Percentiles rank a stretch among this genome's conserved stretches.
phyloP scores from a whole-genome alignment of 2,329 filamentous ascomycete genomes.

The Clarireedia monteithiana region DNA sequence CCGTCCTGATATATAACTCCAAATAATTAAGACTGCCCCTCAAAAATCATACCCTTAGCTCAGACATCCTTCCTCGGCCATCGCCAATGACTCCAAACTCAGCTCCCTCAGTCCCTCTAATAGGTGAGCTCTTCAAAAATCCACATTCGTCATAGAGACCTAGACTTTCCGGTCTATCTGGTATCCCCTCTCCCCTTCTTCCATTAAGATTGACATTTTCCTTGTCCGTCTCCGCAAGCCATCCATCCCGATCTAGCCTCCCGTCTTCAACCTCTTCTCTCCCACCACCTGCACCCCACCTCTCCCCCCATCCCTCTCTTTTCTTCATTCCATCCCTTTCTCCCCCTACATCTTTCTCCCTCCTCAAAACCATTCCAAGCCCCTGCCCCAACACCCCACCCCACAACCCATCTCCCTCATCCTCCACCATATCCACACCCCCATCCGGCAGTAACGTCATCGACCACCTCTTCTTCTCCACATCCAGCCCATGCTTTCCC shows the following conservation, averaged over 20 bases:
- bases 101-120: neutral
- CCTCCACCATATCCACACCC: neutral
- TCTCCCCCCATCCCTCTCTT: neutral
- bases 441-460: constrained; percentile 1
- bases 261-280: no score
- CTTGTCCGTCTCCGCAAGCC: neutral
- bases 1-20: neutral
- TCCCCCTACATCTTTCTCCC: neutral
- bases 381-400: neutral
- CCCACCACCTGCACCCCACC: neutral
- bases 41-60: neutral
- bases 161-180: constrained; percentile 10
- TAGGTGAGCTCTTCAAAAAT: constrained; percentile 19
- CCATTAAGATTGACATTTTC: neutral
- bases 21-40: neutral
- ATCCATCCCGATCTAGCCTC: no score
- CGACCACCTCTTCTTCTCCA: constrained; percentile 4
- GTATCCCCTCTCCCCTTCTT: neutral
- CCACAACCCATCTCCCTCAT: neutral
- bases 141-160: constrained; percentile 23
- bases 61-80: neutral
- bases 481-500: neutral
- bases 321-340: neutral
- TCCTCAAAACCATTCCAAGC: constrained; percentile 2
- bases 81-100: neutral